These are phyloP conservation scores for Alternaria panax DNA, from an alignment of 2,329 filamentous ascomycete genomes.

Conservation along the genomic window DNA sequence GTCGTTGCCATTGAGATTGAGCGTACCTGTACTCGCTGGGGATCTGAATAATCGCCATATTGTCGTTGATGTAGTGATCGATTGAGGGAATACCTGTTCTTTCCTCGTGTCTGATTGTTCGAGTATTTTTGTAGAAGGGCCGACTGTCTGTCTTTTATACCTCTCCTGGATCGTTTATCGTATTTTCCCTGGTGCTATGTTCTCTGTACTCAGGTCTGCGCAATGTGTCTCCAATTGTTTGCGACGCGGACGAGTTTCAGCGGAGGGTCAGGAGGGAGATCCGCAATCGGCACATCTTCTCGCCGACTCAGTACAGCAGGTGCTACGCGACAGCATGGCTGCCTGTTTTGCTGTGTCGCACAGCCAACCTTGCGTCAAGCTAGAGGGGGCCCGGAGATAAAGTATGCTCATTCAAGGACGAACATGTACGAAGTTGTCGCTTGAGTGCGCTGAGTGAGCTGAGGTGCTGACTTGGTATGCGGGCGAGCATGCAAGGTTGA, in stretches of 20 bases:
- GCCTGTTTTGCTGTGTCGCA: not conserved
- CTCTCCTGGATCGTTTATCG: not conserved
- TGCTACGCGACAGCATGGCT: not conserved
- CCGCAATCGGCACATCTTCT: conserved; percentile 21
- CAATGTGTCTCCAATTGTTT: conserved; percentile 1
- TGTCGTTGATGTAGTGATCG: not conserved
- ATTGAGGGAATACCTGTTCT: not conserved
- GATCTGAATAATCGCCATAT: conserved; percentile 35
- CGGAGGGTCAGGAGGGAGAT: conserved; percentile 12
- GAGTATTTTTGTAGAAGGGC: not conserved
- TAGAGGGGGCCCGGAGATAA: not conserved
- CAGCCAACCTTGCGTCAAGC: not conserved
- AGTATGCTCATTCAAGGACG: not conserved
- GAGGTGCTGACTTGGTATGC: not conserved
- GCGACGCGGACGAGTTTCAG: conserved; percentile 35
- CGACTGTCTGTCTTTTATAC: not conserved
- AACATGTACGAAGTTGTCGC: not conserved
- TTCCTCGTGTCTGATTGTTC: not conserved
- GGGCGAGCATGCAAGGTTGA: not conserved
- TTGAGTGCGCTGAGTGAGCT: not conserved
- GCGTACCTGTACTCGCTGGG: conserved; percentile 44
- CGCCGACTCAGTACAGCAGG: conserved; percentile 14
- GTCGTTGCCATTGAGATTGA: not conserved
- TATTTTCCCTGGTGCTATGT: not conserved
- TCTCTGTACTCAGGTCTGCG: not conserved